These are phyloP conservation scores for Alternaria sp. DNA, from an alignment of 2,329 filamentous ascomycete species.

Conservation along the genomic window DNA sequence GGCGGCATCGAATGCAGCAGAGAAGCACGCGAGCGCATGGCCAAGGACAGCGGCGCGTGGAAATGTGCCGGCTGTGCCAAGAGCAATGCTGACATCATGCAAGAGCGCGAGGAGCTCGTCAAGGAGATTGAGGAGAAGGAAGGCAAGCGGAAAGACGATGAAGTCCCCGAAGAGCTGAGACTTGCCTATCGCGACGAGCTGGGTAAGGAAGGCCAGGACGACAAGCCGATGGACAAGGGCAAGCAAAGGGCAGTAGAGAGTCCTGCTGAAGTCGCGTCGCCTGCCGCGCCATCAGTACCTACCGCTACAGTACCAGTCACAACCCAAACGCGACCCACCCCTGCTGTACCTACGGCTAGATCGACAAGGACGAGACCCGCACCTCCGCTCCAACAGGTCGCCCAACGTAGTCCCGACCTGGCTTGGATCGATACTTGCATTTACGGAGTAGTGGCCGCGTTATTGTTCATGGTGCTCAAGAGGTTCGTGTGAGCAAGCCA, in stretches of 20 bases:
- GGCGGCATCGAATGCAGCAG: slow-evolving; percentile 81
- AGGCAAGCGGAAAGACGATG: slow-evolving; percentile 51
- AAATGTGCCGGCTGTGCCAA: slow-evolving; percentile 73
- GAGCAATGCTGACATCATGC: slow-evolving; percentile 76
- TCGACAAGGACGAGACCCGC: slow-evolving; percentile 24
- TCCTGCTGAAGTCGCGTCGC: not conserved
- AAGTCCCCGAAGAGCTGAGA: slow-evolving; percentile 62
- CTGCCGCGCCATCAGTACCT: not conserved
- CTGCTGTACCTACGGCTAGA: slow-evolving; percentile 2
- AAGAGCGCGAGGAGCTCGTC: slow-evolving; percentile 68
- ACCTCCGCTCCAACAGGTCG: slow-evolving; percentile 22
- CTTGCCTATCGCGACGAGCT: slow-evolving; percentile 79
- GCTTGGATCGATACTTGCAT: slow-evolving; percentile 85
- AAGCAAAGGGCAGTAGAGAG: slow-evolving; percentile 24
- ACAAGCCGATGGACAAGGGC: slow-evolving; percentile 28
- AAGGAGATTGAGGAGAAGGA: slow-evolving; percentile 54
- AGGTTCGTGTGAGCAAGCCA: slow-evolving; percentile 45
- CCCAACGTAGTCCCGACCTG: slow-evolving; percentile 55
- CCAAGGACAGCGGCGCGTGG: slow-evolving; percentile 69
- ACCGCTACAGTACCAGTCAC: slow-evolving; percentile 15
- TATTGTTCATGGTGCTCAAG: slow-evolving; percentile 71
- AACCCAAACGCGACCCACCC: not conserved
- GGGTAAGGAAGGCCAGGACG: slow-evolving; percentile 46
- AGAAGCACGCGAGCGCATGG: slow-evolving; percentile 70
- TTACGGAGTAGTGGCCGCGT: slow-evolving; percentile 70